Evolutionary conservation across 108 stramenopile species (phyloP).

Genomic region (Cyclotella baltica): DNA sequence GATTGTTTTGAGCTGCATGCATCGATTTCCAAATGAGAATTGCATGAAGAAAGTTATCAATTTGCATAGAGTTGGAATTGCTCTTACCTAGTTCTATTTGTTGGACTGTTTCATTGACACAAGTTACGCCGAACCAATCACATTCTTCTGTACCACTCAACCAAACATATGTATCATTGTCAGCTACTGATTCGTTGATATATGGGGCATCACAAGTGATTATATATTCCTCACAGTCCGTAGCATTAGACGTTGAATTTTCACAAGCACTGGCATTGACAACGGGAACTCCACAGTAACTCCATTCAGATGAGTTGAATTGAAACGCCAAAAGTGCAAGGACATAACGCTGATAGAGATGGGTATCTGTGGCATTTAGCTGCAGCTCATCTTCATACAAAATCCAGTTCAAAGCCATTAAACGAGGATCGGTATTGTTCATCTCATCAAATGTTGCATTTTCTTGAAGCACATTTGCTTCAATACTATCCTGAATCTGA

Average conservation of each 20-base stretch:
- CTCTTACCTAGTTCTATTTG: neutral
- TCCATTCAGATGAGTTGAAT: constrained; percentile 20
- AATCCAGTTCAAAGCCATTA: constrained; percentile 28
- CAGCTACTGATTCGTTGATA: neutral
- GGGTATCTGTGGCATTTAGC: neutral
- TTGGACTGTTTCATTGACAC: neutral
- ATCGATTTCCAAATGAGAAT: neutral
- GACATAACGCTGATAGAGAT: constrained; percentile 14
- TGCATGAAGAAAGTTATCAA: neutral
- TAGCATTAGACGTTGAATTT: too few species aligned
- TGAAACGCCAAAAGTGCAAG: constrained; percentile 6
- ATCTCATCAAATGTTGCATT: constrained; percentile 6
- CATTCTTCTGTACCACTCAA: constrained; percentile 8
- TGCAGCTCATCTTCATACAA: constrained; percentile 10
- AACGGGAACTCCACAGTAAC: neutral
- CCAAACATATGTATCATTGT: neutral
- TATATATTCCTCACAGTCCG: too few species aligned
- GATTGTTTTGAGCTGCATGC: neutral
- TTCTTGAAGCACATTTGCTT: neutral
- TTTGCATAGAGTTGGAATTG: neutral
- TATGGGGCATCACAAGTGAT: neutral
- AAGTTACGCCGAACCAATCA: constrained; percentile 16
- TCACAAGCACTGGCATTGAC: too few species aligned
- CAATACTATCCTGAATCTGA: neutral
- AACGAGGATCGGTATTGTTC: neutral